phyloP scores from a whole-genome alignment of 768 basidiomycete genomes.

The Leucosporidium creatinivorum region DNA sequence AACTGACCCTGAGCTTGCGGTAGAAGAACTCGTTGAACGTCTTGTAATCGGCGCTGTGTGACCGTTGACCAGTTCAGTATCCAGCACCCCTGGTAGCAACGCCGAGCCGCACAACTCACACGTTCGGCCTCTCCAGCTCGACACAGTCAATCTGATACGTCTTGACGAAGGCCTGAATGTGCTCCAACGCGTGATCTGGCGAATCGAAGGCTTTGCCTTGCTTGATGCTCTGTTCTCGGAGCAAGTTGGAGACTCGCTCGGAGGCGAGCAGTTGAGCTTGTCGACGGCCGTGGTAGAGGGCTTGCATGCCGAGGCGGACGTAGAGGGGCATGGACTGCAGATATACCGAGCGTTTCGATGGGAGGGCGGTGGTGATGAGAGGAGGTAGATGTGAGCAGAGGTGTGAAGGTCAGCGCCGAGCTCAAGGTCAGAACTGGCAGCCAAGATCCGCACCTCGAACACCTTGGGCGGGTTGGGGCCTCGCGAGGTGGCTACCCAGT shows the following conservation, averaged over 20 bases:
- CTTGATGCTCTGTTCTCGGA: constrained; percentile 39
- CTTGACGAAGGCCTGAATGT: constrained; percentile 48
- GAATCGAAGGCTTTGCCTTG: constrained; percentile 34
- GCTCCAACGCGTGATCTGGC: constrained; percentile 20
- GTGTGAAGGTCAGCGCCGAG: no score
- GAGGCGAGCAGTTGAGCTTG: constrained; percentile 28
- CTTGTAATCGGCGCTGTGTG: constrained; percentile 48
- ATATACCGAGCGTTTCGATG: neutral
- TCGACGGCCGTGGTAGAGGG: constrained; percentile 21
- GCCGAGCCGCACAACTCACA: constrained; percentile 30
- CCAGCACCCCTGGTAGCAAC: no score
- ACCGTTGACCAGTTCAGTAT: no score
- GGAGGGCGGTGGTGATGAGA: neutral
- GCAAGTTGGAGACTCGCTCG: constrained; percentile 27
- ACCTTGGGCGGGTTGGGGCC: constrained; percentile 5
- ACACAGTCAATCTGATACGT: constrained; percentile 53
- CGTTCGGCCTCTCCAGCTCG: constrained; percentile 60
- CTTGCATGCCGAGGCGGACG: constrained; percentile 29
- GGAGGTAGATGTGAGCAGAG: no score
- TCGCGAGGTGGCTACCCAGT: constrained; percentile 1
- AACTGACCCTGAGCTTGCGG: constrained; percentile 46
- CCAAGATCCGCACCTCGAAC: neutral
- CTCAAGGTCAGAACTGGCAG: no score
- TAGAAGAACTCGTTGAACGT: constrained; percentile 76
- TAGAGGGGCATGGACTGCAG: constrained; percentile 31